phyloP scores from a whole-genome alignment of 371 early-diverging fungal genomes.

The Syncephalastrum monosporum region DNA sequence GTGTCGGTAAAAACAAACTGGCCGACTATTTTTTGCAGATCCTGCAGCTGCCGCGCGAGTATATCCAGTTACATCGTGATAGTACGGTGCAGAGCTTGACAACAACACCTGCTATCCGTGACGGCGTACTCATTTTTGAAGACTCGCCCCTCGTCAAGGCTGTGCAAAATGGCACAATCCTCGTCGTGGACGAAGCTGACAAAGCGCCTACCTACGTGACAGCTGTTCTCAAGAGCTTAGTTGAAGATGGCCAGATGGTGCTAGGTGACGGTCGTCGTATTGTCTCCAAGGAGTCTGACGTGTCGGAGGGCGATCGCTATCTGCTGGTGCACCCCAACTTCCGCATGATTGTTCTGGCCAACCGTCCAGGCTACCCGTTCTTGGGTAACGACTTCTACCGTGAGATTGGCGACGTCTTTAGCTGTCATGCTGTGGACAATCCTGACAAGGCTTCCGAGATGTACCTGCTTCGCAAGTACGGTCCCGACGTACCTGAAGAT shows the following conservation, averaged over 20 bases:
- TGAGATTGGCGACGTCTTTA: slow-evolving; percentile 81
- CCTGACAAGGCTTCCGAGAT: slow-evolving; percentile 78
- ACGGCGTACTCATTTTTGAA: slow-evolving; percentile 74
- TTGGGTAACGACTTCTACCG: slow-evolving; percentile 85
- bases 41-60: slow-evolving; percentile 74
- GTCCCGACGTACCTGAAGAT: slow-evolving; percentile 71
- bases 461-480: slow-evolving; percentile 70
- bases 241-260: slow-evolving; percentile 87
- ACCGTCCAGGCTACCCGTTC: slow-evolving; percentile 80
- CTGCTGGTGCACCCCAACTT: slow-evolving; percentile 74
- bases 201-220: slow-evolving; percentile 88
- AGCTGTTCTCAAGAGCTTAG: slow-evolving; percentile 73
- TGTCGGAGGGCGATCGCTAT: slow-evolving; percentile 35
- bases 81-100: slow-evolving; percentile 84
- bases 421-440: slow-evolving; percentile 80
- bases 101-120: slow-evolving; percentile 70
- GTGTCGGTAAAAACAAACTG: slow-evolving; percentile 85
- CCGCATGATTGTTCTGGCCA: slow-evolving; percentile 85
- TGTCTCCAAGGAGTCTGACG: slow-evolving; percentile 49
- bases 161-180: slow-evolving; percentile 64
- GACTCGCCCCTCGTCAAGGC: slow-evolving; percentile 81
- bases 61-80: slow-evolving; percentile 85
- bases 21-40: slow-evolving; percentile 79
- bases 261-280: slow-evolving; percentile 82
- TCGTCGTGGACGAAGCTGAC: slow-evolving; percentile 88